These are phyloP conservation scores for Scorias spongiosa DNA, from an alignment of 2,329 filamentous ascomycete species.

Conservation along the genomic window DNA sequence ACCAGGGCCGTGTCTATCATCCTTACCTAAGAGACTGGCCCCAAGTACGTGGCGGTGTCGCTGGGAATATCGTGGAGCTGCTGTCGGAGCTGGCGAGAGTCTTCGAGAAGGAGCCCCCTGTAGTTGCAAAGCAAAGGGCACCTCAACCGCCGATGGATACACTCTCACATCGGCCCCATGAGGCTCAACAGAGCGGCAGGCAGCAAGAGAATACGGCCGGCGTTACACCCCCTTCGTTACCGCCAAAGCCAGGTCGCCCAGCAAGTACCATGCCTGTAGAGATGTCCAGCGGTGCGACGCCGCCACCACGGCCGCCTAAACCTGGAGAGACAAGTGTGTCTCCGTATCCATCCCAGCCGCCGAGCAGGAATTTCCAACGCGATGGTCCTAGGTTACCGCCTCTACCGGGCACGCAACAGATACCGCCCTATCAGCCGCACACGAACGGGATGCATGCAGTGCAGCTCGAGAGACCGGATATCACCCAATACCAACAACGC, in stretches of 20 bases:
- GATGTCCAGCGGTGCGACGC: slow-evolving; percentile 10
- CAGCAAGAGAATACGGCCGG: not conserved
- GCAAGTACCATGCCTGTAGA: slow-evolving; percentile 4
- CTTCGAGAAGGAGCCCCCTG: slow-evolving; percentile 88
- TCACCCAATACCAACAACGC: slow-evolving; percentile 7
- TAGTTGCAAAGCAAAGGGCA: slow-evolving; percentile 55
- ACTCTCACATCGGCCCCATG: slow-evolving; percentile 20
- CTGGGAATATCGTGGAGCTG: slow-evolving; percentile 68
- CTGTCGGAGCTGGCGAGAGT: slow-evolving; percentile 68
- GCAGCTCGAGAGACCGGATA: not conserved
- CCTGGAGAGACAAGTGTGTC: slow-evolving; percentile 20
- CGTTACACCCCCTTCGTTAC: not conserved
- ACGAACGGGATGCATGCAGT: slow-evolving; percentile 5
- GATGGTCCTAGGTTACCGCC: slow-evolving; percentile 22
- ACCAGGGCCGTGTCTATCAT: slow-evolving; percentile 87
- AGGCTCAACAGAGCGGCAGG: slow-evolving; percentile 16
- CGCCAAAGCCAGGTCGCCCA: not conserved
- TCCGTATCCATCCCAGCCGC: not conserved
- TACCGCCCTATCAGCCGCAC: slow-evolving; percentile 4
- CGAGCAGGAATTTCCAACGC: slow-evolving; percentile 2
- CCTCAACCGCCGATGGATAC: slow-evolving; percentile 43
- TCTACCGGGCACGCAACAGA: slow-evolving; percentile 11
- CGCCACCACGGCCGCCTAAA: slow-evolving; percentile 41
- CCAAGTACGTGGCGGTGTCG: slow-evolving; percentile 35
- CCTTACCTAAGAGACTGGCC: slow-evolving; percentile 86